A percentile compares a stretch with the other conserved stretches of the same genome.
These are phyloP conservation scores for Tuber borchii DNA, from an alignment of 495 filamentous ascomycete species.

Conservation along the genomic window DNA sequence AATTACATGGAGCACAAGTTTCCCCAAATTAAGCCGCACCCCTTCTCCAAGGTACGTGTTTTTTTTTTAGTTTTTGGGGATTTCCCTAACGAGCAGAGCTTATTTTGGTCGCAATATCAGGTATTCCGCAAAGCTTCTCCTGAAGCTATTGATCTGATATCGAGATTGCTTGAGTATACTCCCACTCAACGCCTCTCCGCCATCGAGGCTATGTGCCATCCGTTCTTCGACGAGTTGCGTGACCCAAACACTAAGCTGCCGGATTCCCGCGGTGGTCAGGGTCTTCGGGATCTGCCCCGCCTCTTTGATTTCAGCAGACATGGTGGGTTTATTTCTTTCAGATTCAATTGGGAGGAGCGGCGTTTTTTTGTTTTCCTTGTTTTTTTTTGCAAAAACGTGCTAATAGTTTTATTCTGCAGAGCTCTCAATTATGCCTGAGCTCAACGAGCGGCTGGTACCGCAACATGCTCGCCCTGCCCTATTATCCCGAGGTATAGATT, in stretches of 20 bases:
- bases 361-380: conserved; percentile 9
- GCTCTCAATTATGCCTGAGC: conserved; percentile 81
- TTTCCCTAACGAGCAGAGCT: conserved; percentile 30
- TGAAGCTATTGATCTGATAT: conserved; percentile 93
- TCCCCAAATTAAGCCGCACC: conserved; percentile 98
- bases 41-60: conserved; percentile 77
- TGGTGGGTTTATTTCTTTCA: conserved; percentile 54
- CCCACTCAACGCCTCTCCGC: conserved; percentile 91
- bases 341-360: background rate
- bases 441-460: conserved; percentile 84
- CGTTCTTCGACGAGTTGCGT: conserved; percentile 95
- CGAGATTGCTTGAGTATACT: conserved; percentile 87
- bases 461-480: conserved; percentile 69
- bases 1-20: conserved; percentile 99
- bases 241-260: conserved; percentile 81
- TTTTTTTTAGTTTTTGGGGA: background rate
- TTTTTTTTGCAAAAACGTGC: conserved; percentile 9
- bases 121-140: conserved; percentile 92
- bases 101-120: conserved; percentile 43
- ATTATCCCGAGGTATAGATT: conserved; percentile 71
- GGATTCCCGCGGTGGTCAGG: conserved; percentile 79
- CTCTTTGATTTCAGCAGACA: conserved; percentile 93
- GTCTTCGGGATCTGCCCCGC: conserved; percentile 68
- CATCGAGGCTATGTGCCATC: conserved; percentile 94
- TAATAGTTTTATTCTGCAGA: conserved; percentile 51